A percentile compares a stretch with the other conserved stretches of the same genome.
Conservation (phyloP, 331 rosid genomes). For the Dryas integrifolia region DNA sequence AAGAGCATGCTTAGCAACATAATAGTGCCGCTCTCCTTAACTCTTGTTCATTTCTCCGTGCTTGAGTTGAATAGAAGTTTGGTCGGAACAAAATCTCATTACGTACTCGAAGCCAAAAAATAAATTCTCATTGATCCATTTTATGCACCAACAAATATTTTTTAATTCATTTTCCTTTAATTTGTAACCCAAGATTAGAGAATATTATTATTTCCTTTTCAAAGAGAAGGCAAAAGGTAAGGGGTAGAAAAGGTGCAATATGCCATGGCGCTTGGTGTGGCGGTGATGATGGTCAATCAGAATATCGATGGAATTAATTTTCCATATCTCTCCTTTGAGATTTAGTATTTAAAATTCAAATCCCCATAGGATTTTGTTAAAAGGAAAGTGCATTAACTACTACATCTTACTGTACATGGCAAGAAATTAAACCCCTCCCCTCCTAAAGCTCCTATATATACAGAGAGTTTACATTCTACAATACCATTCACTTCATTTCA, state of each 20-base stretch:
- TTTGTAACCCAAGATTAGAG: not conserved
- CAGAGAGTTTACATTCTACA: not conserved
- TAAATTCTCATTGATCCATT: not conserved
- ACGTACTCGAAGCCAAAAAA: not conserved
- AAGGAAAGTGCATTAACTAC: not conserved
- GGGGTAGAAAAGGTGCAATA: not conserved
- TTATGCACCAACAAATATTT: not conserved
- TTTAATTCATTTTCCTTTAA: not conserved
- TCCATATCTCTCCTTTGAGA: slow-evolving; percentile 3
- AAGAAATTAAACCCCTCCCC: slow-evolving; percentile 3
- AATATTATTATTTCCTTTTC: no score
- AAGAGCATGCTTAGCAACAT: no score
- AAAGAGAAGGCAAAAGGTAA: not conserved
- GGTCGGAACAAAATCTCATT: not conserved
- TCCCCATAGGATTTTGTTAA: not conserved
- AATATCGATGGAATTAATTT: not conserved
- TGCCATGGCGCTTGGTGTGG: slow-evolving; percentile 2
- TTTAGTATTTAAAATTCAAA: slow-evolving; percentile 1
- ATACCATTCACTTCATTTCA: not conserved
- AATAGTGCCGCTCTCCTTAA: no score
- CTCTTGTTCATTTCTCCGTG: no score
- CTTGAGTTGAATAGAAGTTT: no score
- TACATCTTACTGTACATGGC: slow-evolving; percentile 15
- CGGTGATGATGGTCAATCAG: slow-evolving; percentile 15
- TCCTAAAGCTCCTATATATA: slow-evolving; percentile 5